Evolutionary conservation across 345 rosid genomes (phyloP).

Genomic region (Brassica incana): DNA sequence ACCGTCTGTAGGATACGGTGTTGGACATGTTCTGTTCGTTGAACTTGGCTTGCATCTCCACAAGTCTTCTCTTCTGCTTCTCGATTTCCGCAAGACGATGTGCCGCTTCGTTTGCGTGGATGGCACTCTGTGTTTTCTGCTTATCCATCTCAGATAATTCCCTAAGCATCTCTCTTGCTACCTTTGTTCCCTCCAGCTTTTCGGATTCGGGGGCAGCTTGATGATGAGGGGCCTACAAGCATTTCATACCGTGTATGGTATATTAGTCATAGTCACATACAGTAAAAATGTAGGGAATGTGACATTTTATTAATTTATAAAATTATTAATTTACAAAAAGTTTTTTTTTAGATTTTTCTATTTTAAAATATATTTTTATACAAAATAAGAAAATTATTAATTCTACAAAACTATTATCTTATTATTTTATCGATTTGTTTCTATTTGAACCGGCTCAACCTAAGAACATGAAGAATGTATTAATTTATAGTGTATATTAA

Average conservation of each 20-base stretch:
- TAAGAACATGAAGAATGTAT: too few species aligned
- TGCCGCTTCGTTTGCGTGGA: conserved; percentile 46
- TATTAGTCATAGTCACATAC: conserved; percentile 2
- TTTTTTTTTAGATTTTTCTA: too few species aligned
- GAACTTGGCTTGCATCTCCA: conserved; percentile 45
- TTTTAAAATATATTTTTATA: too few species aligned
- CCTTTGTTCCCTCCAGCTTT: conserved; percentile 44
- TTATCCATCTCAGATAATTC: conserved; percentile 48
- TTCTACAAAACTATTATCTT: too few species aligned
- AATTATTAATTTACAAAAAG: too few species aligned
- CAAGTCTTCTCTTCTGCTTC: conserved; percentile 45
- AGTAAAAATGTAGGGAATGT: too few species aligned
- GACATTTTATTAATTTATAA: too few species aligned
- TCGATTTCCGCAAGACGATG: conserved; percentile 48
- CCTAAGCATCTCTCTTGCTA: conserved; percentile 44
- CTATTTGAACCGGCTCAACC: too few species aligned
- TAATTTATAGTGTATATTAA: too few species aligned
- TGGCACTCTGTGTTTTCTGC: conserved; percentile 45
- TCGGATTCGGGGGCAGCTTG: conserved; percentile 2
- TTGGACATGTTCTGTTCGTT: conserved; percentile 42
- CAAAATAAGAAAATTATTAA: too few species aligned
- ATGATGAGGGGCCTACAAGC: conserved; percentile 44
- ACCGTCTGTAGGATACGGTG: conserved; percentile 46
- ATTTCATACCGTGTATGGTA: conserved; percentile 17
- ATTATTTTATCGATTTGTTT: too few species aligned